phyloP scores from a whole-genome alignment of 768 basidiomycete genomes.

The Mycena venus region DNA sequence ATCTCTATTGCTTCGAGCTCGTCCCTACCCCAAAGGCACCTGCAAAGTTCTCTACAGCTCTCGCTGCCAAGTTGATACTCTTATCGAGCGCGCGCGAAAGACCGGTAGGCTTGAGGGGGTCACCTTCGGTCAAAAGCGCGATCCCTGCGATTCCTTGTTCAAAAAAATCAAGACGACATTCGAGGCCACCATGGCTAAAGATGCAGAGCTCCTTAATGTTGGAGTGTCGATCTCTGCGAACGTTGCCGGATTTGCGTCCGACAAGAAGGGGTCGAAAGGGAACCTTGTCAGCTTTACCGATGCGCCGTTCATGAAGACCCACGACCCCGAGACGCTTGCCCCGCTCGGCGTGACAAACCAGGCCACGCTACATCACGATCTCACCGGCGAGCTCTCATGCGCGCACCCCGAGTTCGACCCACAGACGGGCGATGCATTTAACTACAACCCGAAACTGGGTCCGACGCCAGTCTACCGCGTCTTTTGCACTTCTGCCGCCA shows the following conservation, averaged over 20 bases:
- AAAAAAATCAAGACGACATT: slow-evolving; percentile 39
- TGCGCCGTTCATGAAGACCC: slow-evolving; percentile 38
- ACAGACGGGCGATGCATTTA: slow-evolving; percentile 50
- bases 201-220: slow-evolving; percentile 25
- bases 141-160: slow-evolving; percentile 43
- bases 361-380: slow-evolving; percentile 43
- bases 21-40: slow-evolving; percentile 30
- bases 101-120: slow-evolving; percentile 18
- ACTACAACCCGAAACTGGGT: slow-evolving; percentile 49
- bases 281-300: slow-evolving; percentile 49
- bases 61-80: slow-evolving; percentile 43
- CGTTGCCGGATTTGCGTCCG: slow-evolving; percentile 33
- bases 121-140: slow-evolving; percentile 37
- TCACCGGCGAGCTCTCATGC: slow-evolving; percentile 48
- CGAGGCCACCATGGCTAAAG: background rate
- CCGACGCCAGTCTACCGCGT: slow-evolving; percentile 42
- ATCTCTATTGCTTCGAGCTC: slow-evolving; percentile 57
- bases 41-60: slow-evolving; percentile 48
- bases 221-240: slow-evolving; percentile 37
- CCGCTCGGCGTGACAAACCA: slow-evolving; percentile 48
- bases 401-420: slow-evolving; percentile 54
- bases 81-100: slow-evolving; percentile 42
- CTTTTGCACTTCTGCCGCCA: slow-evolving; percentile 49
- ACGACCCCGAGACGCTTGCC: slow-evolving; percentile 53
- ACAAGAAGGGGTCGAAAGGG: background rate